Evolutionary conservation across 2,329 filamentous ascomycete genomes (phyloP).

Genomic region (Neofusicoccum kwambonambiense): DNA sequence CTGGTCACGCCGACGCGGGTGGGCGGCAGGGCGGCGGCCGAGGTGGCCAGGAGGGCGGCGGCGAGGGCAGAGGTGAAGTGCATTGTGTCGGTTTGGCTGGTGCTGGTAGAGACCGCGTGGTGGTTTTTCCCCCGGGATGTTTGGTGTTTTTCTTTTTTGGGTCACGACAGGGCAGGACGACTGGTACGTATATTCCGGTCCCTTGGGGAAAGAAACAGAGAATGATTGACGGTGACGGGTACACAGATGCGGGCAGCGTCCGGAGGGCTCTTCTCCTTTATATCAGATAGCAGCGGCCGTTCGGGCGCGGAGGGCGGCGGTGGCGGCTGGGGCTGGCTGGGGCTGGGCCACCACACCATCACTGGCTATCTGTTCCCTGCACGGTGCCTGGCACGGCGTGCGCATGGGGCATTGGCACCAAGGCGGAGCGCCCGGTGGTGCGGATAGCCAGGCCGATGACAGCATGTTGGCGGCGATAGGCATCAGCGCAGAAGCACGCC

Average conservation of each 20-base stretch:
- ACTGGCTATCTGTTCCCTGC: slow-evolving; percentile 9
- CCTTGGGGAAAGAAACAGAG: neutral
- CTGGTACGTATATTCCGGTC: neutral
- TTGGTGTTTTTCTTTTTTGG: neutral
- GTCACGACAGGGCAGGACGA: neutral
- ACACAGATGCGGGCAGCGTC: neutral
- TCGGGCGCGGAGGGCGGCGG: slow-evolving; percentile 6
- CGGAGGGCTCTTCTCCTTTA: slow-evolving; percentile 2
- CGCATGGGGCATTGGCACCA: neutral
- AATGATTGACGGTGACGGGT: slow-evolving; percentile 10
- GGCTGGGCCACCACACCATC: slow-evolving; percentile 10
- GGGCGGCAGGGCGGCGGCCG: slow-evolving; percentile 4
- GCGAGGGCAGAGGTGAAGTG: slow-evolving; percentile 3
- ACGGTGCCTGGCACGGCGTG: neutral
- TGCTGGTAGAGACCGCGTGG: neutral
- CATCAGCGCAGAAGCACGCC: neutral
- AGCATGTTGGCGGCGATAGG: slow-evolving; percentile 9
- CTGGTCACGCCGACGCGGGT: neutral
- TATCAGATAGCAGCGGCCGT: neutral
- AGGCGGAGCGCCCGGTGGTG: neutral
- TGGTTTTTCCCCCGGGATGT: neutral
- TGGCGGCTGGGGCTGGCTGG: slow-evolving; percentile 9
- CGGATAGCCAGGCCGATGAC: slow-evolving; percentile 5
- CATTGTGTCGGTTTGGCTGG: neutral
- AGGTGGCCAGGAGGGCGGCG: neutral